Evolutionary conservation across 2,329 filamentous ascomycete species (phyloP).

Genomic region (Graphium sp.): DNA sequence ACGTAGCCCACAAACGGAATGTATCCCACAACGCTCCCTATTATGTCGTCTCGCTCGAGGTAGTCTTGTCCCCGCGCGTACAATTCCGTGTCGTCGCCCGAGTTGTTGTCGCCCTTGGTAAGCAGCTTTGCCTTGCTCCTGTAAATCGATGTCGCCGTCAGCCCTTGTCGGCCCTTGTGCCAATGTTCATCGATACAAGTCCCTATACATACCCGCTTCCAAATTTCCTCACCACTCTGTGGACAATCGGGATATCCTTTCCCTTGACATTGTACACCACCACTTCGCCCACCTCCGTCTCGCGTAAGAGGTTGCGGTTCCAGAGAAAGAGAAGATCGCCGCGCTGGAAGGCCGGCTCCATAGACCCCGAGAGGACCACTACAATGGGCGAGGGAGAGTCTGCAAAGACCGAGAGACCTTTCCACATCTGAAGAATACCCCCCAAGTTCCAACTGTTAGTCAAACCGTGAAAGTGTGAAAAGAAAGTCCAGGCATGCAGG

Average conservation of each 20-base stretch:
- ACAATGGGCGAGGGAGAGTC: conserved; percentile 67
- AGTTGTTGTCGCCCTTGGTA: conserved; percentile 96
- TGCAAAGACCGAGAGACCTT: conserved; percentile 64
- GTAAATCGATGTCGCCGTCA: conserved; percentile 4
- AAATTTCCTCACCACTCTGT: conserved; percentile 69
- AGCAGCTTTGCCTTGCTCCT: conserved; percentile 53
- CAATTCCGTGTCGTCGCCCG: conserved; percentile 74
- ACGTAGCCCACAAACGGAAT: conserved; percentile 94
- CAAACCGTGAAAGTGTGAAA: too few relatives aligned
- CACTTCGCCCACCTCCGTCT: conserved; percentile 38
- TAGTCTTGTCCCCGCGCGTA: conserved; percentile 81
- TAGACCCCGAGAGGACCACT: conserved; percentile 68
- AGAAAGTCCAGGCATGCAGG: too few relatives aligned
- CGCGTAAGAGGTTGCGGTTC: conserved; percentile 48
- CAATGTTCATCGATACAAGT: not conserved
- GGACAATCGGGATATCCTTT: conserved; percentile 96
- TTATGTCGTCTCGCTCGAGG: conserved; percentile 73
- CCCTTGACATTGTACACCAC: conserved; percentile 65
- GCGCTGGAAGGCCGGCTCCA: conserved; percentile 71
- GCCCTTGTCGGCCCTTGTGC: not conserved
- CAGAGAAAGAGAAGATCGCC: conserved; percentile 63
- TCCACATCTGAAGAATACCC: conserved; percentile 47
- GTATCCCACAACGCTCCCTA: conserved; percentile 83
- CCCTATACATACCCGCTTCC: conserved; percentile 30
- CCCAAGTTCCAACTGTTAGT: too few relatives aligned